Evolutionary conservation across 306 rosid genomes (phyloP).

Genomic region (Inga laurina): DNA sequence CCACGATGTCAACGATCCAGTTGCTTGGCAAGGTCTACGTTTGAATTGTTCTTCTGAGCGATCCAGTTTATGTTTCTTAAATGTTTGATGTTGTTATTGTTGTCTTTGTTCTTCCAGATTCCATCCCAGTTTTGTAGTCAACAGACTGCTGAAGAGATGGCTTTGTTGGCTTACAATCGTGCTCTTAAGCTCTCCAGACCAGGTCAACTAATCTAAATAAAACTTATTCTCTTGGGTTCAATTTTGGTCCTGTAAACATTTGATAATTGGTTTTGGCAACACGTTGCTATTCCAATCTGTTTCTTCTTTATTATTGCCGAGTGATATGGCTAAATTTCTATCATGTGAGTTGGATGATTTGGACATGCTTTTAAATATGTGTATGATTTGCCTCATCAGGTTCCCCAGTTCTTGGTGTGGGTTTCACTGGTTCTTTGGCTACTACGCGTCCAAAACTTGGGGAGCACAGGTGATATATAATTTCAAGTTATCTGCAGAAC

Average conservation of each 20-base stretch:
- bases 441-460: slow-evolving; percentile 65
- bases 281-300: not conserved
- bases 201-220: slow-evolving; percentile 44
- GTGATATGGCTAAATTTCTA: not conserved
- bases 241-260: not conserved
- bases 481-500: slow-evolving; percentile 16
- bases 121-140: slow-evolving; percentile 70
- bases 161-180: slow-evolving; percentile 88
- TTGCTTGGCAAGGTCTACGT: slow-evolving; percentile 69
- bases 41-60: not conserved
- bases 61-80: not conserved
- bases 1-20: slow-evolving; percentile 67
- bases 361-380: slow-evolving; percentile 12
- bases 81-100: not conserved
- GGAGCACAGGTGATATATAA: slow-evolving; percentile 70
- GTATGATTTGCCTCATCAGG: slow-evolving; percentile 48
- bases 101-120: slow-evolving; percentile 51
- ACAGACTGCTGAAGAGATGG: slow-evolving; percentile 78
- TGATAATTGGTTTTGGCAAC: not conserved
- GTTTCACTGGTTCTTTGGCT: slow-evolving; percentile 83
- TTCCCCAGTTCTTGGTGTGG: slow-evolving; percentile 84
- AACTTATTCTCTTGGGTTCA: not conserved
- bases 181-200: slow-evolving; percentile 86
- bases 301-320: not conserved
- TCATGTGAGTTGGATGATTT: slow-evolving; percentile 15